Percentiles rank a stretch among this genome's conserved stretches.
phyloP scores from a whole-genome alignment of 2,329 filamentous ascomycete genomes.

The Ophioceras dolichostomum region DNA sequence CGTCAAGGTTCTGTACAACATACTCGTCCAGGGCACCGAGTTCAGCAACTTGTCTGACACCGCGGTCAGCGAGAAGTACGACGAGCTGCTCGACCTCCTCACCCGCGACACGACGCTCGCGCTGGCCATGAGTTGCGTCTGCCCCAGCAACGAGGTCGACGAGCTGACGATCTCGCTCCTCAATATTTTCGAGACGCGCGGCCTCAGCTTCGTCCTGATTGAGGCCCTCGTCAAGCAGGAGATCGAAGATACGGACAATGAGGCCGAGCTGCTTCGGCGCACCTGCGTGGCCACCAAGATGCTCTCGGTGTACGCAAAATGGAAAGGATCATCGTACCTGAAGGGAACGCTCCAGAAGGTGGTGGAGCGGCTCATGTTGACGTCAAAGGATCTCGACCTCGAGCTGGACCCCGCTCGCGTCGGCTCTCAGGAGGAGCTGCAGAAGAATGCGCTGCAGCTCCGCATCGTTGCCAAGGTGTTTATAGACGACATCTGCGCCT shows the following conservation, averaged over 20 bases:
- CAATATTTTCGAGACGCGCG: slow-evolving; percentile 58
- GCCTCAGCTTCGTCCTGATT: slow-evolving; percentile 48
- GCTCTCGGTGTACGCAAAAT: slow-evolving; percentile 59
- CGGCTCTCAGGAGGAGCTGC: slow-evolving; percentile 45
- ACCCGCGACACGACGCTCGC: slow-evolving; percentile 51
- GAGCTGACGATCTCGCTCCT: slow-evolving; percentile 56
- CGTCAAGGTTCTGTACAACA: slow-evolving; percentile 58
- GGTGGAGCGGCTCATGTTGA: slow-evolving; percentile 51
- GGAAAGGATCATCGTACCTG: slow-evolving; percentile 54
- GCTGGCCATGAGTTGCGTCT: slow-evolving; percentile 51
- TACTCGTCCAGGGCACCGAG: slow-evolving; percentile 58
- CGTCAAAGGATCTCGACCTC: slow-evolving; percentile 54
- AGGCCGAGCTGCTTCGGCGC: slow-evolving; percentile 53
- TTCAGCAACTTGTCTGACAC: slow-evolving; percentile 57
- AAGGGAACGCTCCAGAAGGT: slow-evolving; percentile 54
- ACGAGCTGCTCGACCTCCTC: slow-evolving; percentile 51
- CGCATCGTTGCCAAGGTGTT: slow-evolving; percentile 58
- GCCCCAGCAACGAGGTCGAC: slow-evolving; percentile 56
- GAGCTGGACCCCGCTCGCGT: slow-evolving; percentile 55
- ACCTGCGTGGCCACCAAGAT: slow-evolving; percentile 64
- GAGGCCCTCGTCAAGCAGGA: slow-evolving; percentile 58
- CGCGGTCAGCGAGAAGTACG: slow-evolving; percentile 56
- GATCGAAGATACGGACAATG: slow-evolving; percentile 58
- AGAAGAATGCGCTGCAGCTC: slow-evolving; percentile 54
- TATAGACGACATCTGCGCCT: slow-evolving; percentile 58